These are phyloP conservation scores for Calonectria naviculata DNA, from an alignment of 2,329 filamentous ascomycete genomes.

Conservation along the genomic window DNA sequence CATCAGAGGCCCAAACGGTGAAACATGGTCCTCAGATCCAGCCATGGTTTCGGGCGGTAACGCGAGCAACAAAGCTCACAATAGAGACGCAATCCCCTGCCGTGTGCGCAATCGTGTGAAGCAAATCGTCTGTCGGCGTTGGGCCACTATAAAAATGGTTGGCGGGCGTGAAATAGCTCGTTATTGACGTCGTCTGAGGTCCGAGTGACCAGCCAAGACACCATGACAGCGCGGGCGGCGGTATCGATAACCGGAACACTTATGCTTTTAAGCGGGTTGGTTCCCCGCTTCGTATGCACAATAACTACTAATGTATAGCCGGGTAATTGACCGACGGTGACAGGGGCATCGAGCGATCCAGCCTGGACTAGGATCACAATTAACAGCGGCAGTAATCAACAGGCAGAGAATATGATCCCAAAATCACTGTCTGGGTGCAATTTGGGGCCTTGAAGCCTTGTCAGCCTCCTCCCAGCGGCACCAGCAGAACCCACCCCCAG, in stretches of 20 bases:
- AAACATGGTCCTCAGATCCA: conserved; percentile 49
- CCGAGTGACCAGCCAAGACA: conserved; percentile 19
- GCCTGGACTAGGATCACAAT: neutral
- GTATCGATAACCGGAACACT: conserved; percentile 38
- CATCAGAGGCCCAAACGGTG: conserved; percentile 68
- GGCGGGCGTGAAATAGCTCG: conserved; percentile 20
- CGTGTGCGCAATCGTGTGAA: neutral
- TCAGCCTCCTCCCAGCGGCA: neutral
- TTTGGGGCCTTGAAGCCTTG: neutral
- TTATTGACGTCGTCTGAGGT: conserved; percentile 35
- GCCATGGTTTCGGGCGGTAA: conserved; percentile 40
- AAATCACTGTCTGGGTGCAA: neutral
- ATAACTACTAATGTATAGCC: neutral
- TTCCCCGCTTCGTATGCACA: conserved; percentile 9
- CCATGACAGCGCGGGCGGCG: conserved; percentile 25
- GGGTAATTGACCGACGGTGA: neutral
- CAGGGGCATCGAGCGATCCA: neutral
- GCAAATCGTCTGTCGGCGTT: neutral
- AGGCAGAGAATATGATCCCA: neutral
- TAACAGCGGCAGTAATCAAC: neutral
- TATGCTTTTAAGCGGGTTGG: conserved; percentile 34
- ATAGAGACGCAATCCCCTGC: neutral
- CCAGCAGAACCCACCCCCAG: conserved; percentile 10
- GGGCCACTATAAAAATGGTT: neutral
- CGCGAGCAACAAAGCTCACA: neutral